Conservation (phyloP, 2,329 filamentous ascomycete genomes). For the Aureobasidium subglaciale region DNA sequence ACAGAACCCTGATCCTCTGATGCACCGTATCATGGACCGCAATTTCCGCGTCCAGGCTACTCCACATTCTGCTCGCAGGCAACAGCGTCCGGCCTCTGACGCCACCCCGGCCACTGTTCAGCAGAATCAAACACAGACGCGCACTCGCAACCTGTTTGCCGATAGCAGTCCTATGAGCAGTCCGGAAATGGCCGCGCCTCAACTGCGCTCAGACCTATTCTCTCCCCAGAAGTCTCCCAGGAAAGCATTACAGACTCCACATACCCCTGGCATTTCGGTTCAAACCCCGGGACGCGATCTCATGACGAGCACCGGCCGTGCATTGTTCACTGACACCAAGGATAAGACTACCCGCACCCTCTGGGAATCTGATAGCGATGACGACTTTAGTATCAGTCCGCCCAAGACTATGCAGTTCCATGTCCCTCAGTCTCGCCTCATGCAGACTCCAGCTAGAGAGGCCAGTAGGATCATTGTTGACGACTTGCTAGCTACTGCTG, state of each 20-base stretch:
- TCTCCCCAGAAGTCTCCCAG: constrained; percentile 21
- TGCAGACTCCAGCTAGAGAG: constrained; percentile 77
- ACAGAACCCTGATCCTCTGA: constrained; percentile 61
- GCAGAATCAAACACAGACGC: constrained; percentile 18
- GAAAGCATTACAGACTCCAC: constrained; percentile 36
- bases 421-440: constrained; percentile 64
- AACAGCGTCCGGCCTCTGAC: constrained; percentile 23
- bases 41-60: constrained; percentile 92
- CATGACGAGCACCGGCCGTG: constrained; percentile 29
- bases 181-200: constrained; percentile 70
- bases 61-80: constrained; percentile 57
- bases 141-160: constrained; percentile 10
- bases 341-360: constrained; percentile 44
- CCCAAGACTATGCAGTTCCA: constrained; percentile 91
- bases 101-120: constrained; percentile 34
- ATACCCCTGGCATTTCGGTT: constrained; percentile 79
- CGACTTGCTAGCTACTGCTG: constrained; percentile 69
- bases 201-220: constrained; percentile 79
- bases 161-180: constrained; percentile 44
- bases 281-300: constrained; percentile 53
- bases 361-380: constrained; percentile 67
- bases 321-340: constrained; percentile 28
- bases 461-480: constrained; percentile 76
- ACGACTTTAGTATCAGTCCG: constrained; percentile 52
- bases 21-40: constrained; percentile 91